Evolutionary conservation across 75 land plant genomes (phyloP).

Genomic region (Isoetes taiwanensis): DNA sequence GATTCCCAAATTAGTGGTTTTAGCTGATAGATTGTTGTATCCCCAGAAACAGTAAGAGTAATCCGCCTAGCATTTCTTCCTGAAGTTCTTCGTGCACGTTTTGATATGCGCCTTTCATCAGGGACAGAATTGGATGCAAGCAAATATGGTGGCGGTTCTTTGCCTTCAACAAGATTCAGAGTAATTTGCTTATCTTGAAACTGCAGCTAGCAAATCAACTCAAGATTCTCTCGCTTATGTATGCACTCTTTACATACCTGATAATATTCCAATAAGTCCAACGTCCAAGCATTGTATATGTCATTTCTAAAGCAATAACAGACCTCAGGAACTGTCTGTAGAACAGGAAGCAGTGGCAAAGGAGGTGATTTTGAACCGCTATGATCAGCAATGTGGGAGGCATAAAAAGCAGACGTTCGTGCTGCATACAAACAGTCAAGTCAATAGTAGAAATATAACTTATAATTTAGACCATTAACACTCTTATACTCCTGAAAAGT

Average conservation of each 20-base stretch:
- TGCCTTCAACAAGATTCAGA: constrained; percentile 64
- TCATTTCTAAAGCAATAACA: too few species aligned
- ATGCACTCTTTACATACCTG: constrained; percentile 89
- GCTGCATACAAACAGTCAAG: too few species aligned
- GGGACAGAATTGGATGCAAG: constrained; percentile 32
- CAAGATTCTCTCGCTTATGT: constrained; percentile 78
- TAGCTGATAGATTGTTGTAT: constrained; percentile 79
- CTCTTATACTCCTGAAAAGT: too few species aligned
- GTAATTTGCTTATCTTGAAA: constrained; percentile 60
- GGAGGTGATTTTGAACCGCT: too few species aligned
- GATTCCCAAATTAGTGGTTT: constrained; percentile 96
- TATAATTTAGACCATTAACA: too few species aligned
- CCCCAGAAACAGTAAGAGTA: constrained; percentile 72
- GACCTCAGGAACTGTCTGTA: too few species aligned
- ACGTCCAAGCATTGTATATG: too few species aligned
- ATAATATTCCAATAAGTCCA: too few species aligned
- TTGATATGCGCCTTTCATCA: constrained; percentile 74
- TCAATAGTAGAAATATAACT: too few species aligned
- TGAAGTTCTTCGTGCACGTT: constrained; percentile 54
- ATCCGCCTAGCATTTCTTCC: constrained; percentile 37
- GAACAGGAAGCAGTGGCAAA: too few species aligned
- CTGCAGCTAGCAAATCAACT: constrained; percentile 63
- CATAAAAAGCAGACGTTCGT: constrained; percentile 52
- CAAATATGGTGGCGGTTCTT: constrained; percentile 77
- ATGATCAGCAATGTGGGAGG: constrained; percentile 51